A percentile compares a stretch with the other conserved stretches of the same genome.
phyloP scores from a whole-genome alignment of 306 rosid genomes.

The Trifolium repens region DNA sequence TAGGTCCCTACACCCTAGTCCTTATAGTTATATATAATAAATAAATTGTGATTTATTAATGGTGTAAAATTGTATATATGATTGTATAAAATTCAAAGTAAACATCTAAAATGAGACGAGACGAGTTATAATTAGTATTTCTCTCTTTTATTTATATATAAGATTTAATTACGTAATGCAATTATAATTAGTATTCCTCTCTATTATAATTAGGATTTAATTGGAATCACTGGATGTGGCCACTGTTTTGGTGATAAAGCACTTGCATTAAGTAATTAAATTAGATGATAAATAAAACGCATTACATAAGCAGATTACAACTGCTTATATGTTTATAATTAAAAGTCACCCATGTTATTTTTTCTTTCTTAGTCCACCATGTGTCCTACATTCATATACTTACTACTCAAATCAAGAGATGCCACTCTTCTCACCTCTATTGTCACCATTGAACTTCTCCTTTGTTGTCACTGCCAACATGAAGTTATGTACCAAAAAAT shows the following conservation, averaged over 20 bases:
- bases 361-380: conserved; percentile 5
- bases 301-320: background rate
- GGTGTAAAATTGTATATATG: too few species aligned
- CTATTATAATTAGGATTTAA: too few species aligned
- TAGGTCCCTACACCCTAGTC: too few species aligned
- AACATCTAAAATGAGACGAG: too few species aligned
- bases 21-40: too few species aligned
- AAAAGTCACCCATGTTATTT: conserved; percentile 1
- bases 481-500: too few species aligned
- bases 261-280: conserved; percentile 19
- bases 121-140: too few species aligned
- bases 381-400: conserved; percentile 11
- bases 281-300: conserved; percentile 7
- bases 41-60: too few species aligned
- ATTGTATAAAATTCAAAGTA: too few species aligned
- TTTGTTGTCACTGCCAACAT: background rate
- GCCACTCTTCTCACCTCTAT: conserved; percentile 6
- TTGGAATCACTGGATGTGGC: conserved; percentile 17
- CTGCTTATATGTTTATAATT: conserved; percentile 22
- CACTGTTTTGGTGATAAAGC: conserved; percentile 6
- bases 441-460: background rate
- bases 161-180: too few species aligned
- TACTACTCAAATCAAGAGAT: background rate
- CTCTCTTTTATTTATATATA: too few species aligned
- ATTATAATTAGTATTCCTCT: too few species aligned